Base-by-base conservation (phyloP, 208 protist genomes). In the Trypanosoma rangeli region DNA sequence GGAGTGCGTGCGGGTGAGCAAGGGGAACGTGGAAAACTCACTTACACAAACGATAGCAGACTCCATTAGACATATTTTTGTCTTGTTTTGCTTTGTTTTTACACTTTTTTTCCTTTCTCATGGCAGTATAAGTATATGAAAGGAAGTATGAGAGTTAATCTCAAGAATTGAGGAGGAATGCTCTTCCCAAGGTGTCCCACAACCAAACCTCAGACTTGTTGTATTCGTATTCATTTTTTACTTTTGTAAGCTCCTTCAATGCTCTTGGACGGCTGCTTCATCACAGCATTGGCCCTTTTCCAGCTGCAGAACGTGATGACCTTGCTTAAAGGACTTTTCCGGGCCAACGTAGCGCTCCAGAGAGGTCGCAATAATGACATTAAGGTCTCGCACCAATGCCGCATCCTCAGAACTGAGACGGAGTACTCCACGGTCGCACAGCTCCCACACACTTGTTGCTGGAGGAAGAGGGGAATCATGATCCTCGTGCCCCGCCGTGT, bases 371-470 rank as follows among this genome's bases (percentile, higher is more conserved):
- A 68, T 68, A 16, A 56, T 24, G 12, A 28, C 44, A 3, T 57
- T 58, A 16, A 68, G n/a, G 26, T 26, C 20, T 12, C 49, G 62
- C 20, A 57, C 26, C 10, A 46, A 28, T 29, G 10, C 31, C 49
- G 26, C 33, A 0, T 55, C 62, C 22, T 64, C 59, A 10, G 59
- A 15, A 26, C 20, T 33, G 10, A 64, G 29, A 20, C 1, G 29
- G 10, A 64, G 22, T 10, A 15, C 26, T 20, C 44, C 59, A 44
- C 44, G 18, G 5, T 28, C 37, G 16, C 49, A 50, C 44, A 64
- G 44, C 44, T 64, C 44, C 35, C 59, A 64, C 15, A 29, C 59
- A 53, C 59, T 53, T 53, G 18, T 64, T 50, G n/a, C 37, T 1
- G 33, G 8, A 22, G 33, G 56, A 48, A 26, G 33, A 24, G 18